Base-by-base conservation (phyloP, 2,329 filamentous ascomycete genomes). In the Calycina marina region DNA sequence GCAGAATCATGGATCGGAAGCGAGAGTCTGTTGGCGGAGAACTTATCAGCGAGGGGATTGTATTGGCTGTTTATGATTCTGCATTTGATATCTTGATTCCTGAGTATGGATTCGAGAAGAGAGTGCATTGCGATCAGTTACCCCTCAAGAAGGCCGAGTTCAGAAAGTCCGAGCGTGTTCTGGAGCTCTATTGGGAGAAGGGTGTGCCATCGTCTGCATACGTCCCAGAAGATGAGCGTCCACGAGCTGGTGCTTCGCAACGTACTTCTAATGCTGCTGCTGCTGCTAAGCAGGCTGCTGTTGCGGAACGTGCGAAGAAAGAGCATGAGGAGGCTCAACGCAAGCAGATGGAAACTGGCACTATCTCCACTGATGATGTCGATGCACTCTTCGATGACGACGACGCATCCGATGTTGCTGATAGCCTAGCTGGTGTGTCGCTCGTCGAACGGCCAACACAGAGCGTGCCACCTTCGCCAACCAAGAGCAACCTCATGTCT, bases 131-230 rank as follows among this genome's bases (percentile, higher is more conserved):
- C 54, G 90, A 98, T 53, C 90, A 98, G 63, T 67, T 98, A 53
- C 90, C 90, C 17, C 64, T 98, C 46, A 88, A 96, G 71, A 98
- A 98, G 67, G 90, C 90, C n/a, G 90, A 98, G 55, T 98, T 90
- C 60, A 77, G 92, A 58, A 96, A 96, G 67, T 85, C 93, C 54
- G 83, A 86, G 62, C 76, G 90, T 35, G 73, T 96, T 17, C 68
- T 98, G 28, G 90, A 98, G 60, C 70, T 98, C 11, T 98, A 94
- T 67, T 98, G 90, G 90, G 90, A 98, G 74, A 98, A 96, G 71
- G 90, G 90, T 28, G 85, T 96, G 5, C 84, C 88, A 16, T 96
- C 86, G 41, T 94, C 88, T 26, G 82, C 86, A 2, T 98, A 92
- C 48, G 78, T 98, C 32, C 90, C 90, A 3, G 90, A 98, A 53